A percentile compares a stretch with the other conserved stretches of the same genome.
Conservation (phyloP, 1,284 basidiomycete species). For the Pseudozyma sp. region DNA sequence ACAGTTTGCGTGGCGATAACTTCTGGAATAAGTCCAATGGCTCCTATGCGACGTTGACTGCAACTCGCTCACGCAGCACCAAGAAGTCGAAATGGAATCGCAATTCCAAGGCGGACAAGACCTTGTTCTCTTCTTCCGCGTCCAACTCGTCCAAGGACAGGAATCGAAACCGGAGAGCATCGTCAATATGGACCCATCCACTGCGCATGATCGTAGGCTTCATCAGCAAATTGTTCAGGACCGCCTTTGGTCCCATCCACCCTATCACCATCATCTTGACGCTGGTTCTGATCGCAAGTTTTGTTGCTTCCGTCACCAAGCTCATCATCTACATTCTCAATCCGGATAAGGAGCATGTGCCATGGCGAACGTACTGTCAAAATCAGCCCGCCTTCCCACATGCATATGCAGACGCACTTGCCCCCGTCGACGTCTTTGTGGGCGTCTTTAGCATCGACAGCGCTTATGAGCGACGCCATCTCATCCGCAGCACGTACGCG, state of each 20-base stretch:
- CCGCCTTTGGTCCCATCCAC: slow-evolving; percentile 53
- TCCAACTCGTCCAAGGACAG: slow-evolving; percentile 26
- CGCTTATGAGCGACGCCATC: slow-evolving; percentile 82
- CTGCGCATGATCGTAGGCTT: slow-evolving; percentile 35
- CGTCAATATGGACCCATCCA: slow-evolving; percentile 35
- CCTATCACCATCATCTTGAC: slow-evolving; percentile 56
- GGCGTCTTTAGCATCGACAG: slow-evolving; percentile 90
- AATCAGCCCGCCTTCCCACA: slow-evolving; percentile 71
- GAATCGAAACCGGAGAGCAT: slow-evolving; percentile 19
- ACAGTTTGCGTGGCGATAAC: slow-evolving; percentile 26
- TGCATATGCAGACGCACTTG: slow-evolving; percentile 75
- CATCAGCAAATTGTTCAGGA: slow-evolving; percentile 46
- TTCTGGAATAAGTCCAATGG: slow-evolving; percentile 43
- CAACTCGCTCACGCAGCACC: slow-evolving; percentile 32
- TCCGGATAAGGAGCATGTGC: slow-evolving; percentile 92
- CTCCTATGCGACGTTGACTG: slow-evolving; percentile 20
- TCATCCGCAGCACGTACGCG: slow-evolving; percentile 90
- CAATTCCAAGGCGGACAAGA: slow-evolving; percentile 39
- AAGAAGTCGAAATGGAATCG: slow-evolving; percentile 49
- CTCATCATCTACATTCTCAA: slow-evolving; percentile 88
- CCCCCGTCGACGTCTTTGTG: slow-evolving; percentile 88
- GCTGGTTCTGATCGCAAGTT: slow-evolving; percentile 53
- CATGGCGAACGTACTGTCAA: slow-evolving; percentile 92
- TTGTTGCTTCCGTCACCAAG: slow-evolving; percentile 57
- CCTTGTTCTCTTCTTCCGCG: slow-evolving; percentile 27